phyloP scores from a whole-genome alignment of 1,284 basidiomycete species.

The Pyrrhoderma lamaoense region DNA sequence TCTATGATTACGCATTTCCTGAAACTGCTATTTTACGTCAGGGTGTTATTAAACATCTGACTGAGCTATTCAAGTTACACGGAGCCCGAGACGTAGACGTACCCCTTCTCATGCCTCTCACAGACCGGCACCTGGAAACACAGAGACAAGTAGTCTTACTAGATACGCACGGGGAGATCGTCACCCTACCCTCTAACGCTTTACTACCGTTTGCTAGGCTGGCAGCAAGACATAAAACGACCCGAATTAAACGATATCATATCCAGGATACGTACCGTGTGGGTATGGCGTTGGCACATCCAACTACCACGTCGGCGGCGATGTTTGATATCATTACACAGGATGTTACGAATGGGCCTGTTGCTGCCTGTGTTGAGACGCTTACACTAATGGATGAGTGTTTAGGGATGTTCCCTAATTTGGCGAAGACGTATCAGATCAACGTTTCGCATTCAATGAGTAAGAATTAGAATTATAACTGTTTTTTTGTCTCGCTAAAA shows the following conservation, averaged over 20 bases:
- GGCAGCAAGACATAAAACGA: constrained; percentile 66
- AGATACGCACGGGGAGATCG: constrained; percentile 78
- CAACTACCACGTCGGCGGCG: constrained; percentile 61
- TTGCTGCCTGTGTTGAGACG: constrained; percentile 62
- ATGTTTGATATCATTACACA: constrained; percentile 75
- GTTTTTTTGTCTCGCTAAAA: background rate
- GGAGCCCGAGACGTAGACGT: constrained; percentile 86
- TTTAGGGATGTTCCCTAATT: constrained; percentile 62
- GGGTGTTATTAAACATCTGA: constrained; percentile 71
- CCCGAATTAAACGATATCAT: constrained; percentile 87
- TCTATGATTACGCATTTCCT: constrained; percentile 73
- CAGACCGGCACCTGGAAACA: constrained; percentile 50
- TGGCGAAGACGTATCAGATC: constrained; percentile 58
- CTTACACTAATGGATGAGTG: constrained; percentile 60
- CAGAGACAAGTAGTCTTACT: constrained; percentile 65
- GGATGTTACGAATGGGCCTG: constrained; percentile 51
- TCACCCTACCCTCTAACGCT: constrained; percentile 72
- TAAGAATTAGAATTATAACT: constrained; percentile 28
- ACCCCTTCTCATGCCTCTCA: constrained; percentile 68
- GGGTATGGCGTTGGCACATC: constrained; percentile 59
- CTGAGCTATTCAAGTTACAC: constrained; percentile 76
- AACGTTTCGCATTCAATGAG: constrained; percentile 68
- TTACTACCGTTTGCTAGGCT: constrained; percentile 81
- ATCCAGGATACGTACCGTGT: constrained; percentile 67
- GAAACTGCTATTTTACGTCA: constrained; percentile 71